A percentile compares a stretch with the other conserved stretches of the same genome.
phyloP scores from a whole-genome alignment of 495 filamentous ascomycete species.

The Hyphodiscus hymeniophilus region DNA sequence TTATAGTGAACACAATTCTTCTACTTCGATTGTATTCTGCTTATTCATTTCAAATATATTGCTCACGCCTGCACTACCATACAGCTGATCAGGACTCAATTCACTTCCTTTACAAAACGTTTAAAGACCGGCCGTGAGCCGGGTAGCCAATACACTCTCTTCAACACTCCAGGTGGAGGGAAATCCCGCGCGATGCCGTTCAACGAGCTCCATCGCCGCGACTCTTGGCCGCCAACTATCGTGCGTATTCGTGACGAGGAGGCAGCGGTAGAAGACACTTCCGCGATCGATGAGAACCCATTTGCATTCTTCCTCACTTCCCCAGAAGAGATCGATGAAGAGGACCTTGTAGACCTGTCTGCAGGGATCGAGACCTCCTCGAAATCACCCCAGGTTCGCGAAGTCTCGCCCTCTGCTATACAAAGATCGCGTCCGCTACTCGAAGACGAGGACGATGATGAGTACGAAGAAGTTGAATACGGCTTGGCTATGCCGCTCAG shows the following conservation, averaged over 20 bases:
- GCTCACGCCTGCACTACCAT: conserved; percentile 1
- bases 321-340: conserved; percentile 7
- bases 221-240: conserved; percentile 24
- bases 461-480: conserved; percentile 9
- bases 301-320: conserved; percentile 24
- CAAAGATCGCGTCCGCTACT: conserved; percentile 8
- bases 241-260: conserved; percentile 11
- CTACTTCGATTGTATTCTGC: neutral
- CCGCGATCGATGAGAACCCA: conserved; percentile 21
- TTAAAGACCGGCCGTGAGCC: conserved; percentile 23
- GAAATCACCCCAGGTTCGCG: conserved; percentile 11
- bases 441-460: conserved; percentile 8
- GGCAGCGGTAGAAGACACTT: neutral
- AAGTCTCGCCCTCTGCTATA: conserved; percentile 18
- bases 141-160: conserved; percentile 1
- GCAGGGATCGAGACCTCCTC: conserved; percentile 22
- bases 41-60: neutral
- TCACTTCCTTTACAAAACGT: neutral
- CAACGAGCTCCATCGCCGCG: conserved; percentile 20
- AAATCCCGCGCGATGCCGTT: conserved; percentile 17
- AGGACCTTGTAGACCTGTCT: conserved; percentile 18
- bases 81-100: neutral
- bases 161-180: neutral
- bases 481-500: conserved; percentile 18
- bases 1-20: neutral